phyloP scores from a whole-genome alignment of 2,329 filamentous ascomycete genomes.

The Penicillium sp. region DNA sequence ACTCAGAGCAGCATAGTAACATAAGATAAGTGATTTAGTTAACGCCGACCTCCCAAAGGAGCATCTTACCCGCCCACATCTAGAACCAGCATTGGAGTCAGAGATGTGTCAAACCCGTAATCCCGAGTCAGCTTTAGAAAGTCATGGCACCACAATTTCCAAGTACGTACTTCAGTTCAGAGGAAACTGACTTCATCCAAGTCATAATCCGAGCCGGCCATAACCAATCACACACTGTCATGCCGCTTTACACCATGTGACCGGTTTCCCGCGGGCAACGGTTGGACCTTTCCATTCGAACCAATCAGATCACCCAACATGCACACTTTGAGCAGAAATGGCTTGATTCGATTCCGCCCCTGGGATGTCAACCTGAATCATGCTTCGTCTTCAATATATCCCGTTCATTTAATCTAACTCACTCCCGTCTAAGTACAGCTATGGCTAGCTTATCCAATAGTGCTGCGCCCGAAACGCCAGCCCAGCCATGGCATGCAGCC shows the following conservation, averaged over 20 bases:
- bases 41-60: no score
- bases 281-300: not conserved
- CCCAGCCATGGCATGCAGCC: slow-evolving; percentile 41
- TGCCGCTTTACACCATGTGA: not conserved
- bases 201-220: not conserved
- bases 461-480: not conserved
- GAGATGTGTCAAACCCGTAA: no score
- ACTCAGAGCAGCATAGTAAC: no score
- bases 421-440: not conserved
- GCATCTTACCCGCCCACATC: no score
- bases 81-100: no score
- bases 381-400: no score
- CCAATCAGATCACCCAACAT: not conserved
- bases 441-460: slow-evolving; percentile 3
- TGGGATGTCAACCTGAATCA: no score
- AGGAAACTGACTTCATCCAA: not conserved
- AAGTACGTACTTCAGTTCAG: no score
- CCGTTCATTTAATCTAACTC: not conserved
- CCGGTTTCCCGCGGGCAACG: not conserved
- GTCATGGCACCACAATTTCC: no score
- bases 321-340: not conserved
- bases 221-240: not conserved
- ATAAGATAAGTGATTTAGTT: no score
- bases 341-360: no score
- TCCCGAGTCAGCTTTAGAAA: no score